A percentile compares a stretch with the other conserved stretches of the same genome.
Conservation (phyloP, 2,329 filamentous ascomycete genomes). For the Beauveria scarabaeidicola region DNA sequence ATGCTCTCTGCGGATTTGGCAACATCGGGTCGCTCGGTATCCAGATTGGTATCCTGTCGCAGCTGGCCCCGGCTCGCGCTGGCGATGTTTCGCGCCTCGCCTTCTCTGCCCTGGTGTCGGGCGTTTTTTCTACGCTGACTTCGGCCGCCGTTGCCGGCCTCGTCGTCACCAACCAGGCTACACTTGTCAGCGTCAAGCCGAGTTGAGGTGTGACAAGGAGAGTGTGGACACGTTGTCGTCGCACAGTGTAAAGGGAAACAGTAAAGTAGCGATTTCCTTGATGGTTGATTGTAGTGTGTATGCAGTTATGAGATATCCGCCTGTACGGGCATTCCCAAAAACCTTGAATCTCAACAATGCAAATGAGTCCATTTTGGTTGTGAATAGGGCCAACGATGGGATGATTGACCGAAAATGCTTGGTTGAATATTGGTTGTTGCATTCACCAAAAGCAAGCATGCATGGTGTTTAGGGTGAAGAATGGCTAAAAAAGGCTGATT, state of each 20-base stretch:
- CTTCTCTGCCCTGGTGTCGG: slow-evolving; percentile 67
- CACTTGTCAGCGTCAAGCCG: not conserved
- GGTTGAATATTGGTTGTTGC: not conserved
- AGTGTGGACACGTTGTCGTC: not conserved
- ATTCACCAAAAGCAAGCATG: not conserved
- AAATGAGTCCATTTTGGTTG: not conserved
- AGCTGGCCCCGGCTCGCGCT: slow-evolving; percentile 65
- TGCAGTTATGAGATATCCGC: slow-evolving; percentile 9
- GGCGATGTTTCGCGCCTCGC: slow-evolving; percentile 71
- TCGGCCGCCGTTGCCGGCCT: slow-evolving; percentile 72
- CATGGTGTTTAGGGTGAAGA: not conserved
- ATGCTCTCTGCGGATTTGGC: slow-evolving; percentile 74
- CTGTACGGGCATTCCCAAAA: not conserved
- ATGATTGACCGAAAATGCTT: not conserved
- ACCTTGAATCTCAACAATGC: not conserved
- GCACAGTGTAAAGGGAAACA: not conserved
- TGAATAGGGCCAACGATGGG: not conserved
- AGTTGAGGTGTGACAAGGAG: not conserved
- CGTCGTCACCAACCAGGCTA: slow-evolving; percentile 49
- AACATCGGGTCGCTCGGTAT: slow-evolving; percentile 84
- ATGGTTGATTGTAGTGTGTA: slow-evolving; percentile 6
- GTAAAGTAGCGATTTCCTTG: not conserved
- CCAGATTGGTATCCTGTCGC: slow-evolving; percentile 79
- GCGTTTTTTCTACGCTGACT: slow-evolving; percentile 70
- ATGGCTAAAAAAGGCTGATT: not conserved